Percentiles rank a stretch among this genome's conserved stretches.
Evolutionary conservation across 495 filamentous ascomycete species (phyloP).

Genomic region (Astrothelium macrocarpum): DNA sequence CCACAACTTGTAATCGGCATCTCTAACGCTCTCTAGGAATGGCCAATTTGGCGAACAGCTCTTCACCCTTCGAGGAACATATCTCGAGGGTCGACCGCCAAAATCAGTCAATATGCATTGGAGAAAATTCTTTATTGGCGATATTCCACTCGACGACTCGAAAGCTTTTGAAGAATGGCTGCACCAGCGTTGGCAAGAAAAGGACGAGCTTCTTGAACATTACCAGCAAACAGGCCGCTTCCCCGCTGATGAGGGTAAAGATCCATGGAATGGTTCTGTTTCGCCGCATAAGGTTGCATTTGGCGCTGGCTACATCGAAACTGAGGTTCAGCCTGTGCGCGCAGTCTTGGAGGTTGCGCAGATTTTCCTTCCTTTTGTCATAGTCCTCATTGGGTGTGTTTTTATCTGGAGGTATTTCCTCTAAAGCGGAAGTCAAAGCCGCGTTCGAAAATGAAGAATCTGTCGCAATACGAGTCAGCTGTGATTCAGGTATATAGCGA

Average conservation of each 20-base stretch:
- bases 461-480: too few relatives aligned
- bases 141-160: slow-evolving; percentile 56
- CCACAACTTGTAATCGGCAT: slow-evolving; percentile 8
- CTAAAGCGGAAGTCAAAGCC: neutral
- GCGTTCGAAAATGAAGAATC: neutral
- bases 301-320: slow-evolving; percentile 48
- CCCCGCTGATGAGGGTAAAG: slow-evolving; percentile 49
- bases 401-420: neutral
- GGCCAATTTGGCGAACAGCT: slow-evolving; percentile 65
- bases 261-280: slow-evolving; percentile 25
- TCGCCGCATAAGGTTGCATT: slow-evolving; percentile 13
- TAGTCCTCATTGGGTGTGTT: slow-evolving; percentile 7
- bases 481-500: too few relatives aligned
- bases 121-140: slow-evolving; percentile 56
- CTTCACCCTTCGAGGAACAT: slow-evolving; percentile 63
- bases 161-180: slow-evolving; percentile 67
- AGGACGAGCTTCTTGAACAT: slow-evolving; percentile 64
- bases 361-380: slow-evolving; percentile 26
- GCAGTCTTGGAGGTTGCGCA: slow-evolving; percentile 36
- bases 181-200: slow-evolving; percentile 65
- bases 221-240: slow-evolving; percentile 62
- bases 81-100: slow-evolving; percentile 66
- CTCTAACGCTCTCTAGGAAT: slow-evolving; percentile 36
- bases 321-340: slow-evolving; percentile 43
- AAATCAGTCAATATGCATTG: slow-evolving; percentile 82